A percentile compares a stretch with the other conserved stretches of the same genome.
These are phyloP conservation scores for Chalciporus piperatus DNA, from an alignment of 768 basidiomycete genomes.

Conservation along the genomic window DNA sequence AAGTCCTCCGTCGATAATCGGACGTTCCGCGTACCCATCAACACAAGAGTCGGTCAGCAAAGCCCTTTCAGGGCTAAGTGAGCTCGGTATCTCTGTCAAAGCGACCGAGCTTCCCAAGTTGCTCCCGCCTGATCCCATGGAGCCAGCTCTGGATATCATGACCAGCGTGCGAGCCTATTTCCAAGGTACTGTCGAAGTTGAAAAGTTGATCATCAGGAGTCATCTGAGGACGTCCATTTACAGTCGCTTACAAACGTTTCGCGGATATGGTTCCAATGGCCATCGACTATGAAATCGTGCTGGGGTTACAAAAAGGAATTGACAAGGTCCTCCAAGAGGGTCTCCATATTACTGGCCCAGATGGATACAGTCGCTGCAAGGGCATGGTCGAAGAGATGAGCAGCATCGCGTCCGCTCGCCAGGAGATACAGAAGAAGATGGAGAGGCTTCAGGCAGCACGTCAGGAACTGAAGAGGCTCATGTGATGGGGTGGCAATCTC, in stretches of 20 bases:
- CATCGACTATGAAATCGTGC: constrained; percentile 39
- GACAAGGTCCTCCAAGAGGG: constrained; percentile 44
- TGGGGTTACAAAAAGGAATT: constrained; percentile 47
- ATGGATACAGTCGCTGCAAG: constrained; percentile 46
- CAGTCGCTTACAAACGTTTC: constrained; percentile 50
- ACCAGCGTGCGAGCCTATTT: constrained; percentile 72
- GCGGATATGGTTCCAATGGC: constrained; percentile 42
- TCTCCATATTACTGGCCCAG: constrained; percentile 49
- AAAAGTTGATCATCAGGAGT: background rate
- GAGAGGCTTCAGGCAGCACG: constrained; percentile 48
- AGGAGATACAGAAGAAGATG: constrained; percentile 49
- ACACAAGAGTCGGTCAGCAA: constrained; percentile 26
- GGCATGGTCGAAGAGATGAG: constrained; percentile 52
- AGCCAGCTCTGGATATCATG: constrained; percentile 62
- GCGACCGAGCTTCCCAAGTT: constrained; percentile 48
- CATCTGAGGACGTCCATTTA: background rate
- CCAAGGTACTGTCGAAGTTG: constrained; percentile 49
- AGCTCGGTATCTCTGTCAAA: constrained; percentile 31
- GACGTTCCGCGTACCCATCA: background rate
- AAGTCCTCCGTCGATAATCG: background rate
- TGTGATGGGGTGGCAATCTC: constrained; percentile 6
- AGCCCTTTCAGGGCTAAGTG: constrained; percentile 17
- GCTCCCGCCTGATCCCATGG: constrained; percentile 49
- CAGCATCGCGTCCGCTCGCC: constrained; percentile 41
- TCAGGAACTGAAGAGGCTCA: constrained; percentile 32